phyloP scores from a whole-genome alignment of 2,329 filamentous ascomycete species.

The Claviceps sp. region DNA sequence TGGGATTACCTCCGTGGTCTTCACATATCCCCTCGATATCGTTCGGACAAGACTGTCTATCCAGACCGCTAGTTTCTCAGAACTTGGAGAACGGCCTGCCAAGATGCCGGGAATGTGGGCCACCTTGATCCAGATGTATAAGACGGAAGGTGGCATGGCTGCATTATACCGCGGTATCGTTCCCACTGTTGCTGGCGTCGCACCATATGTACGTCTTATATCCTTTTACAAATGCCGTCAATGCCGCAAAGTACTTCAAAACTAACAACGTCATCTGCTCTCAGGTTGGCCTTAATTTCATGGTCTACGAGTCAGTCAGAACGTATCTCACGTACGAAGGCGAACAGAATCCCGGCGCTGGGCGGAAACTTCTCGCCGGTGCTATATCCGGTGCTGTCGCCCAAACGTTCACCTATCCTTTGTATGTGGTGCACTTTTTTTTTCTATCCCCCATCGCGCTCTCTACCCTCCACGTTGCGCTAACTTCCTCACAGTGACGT shows the following conservation, averaged over 20 bases:
- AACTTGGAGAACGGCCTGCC: conserved; percentile 48
- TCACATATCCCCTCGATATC: conserved; percentile 95
- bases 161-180: conserved; percentile 92
- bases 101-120: conserved; percentile 86
- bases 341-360: conserved; percentile 64
- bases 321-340: conserved; percentile 77
- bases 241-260: background rate
- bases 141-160: conserved; percentile 68
- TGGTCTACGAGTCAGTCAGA: conserved; percentile 88
- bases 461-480: conserved; percentile 6
- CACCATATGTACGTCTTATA: conserved; percentile 58
- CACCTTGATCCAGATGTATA: conserved; percentile 75
- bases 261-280: conserved; percentile 9
- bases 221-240: background rate
- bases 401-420: conserved; percentile 96
- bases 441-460: background rate
- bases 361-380: conserved; percentile 75
- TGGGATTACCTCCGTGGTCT: conserved; percentile 87
- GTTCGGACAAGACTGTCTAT: conserved; percentile 92
- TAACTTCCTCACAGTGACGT: conserved; percentile 52
- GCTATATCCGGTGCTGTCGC: conserved; percentile 93
- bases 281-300: conserved; percentile 90
- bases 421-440: conserved; percentile 46
- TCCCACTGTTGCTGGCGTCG: conserved; percentile 87
- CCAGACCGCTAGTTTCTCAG: conserved; percentile 90